A percentile compares a stretch with the other conserved stretches of the same genome.
phyloP scores from a whole-genome alignment of 352 stramenopile species.

The Globisporangium alternatum region DNA sequence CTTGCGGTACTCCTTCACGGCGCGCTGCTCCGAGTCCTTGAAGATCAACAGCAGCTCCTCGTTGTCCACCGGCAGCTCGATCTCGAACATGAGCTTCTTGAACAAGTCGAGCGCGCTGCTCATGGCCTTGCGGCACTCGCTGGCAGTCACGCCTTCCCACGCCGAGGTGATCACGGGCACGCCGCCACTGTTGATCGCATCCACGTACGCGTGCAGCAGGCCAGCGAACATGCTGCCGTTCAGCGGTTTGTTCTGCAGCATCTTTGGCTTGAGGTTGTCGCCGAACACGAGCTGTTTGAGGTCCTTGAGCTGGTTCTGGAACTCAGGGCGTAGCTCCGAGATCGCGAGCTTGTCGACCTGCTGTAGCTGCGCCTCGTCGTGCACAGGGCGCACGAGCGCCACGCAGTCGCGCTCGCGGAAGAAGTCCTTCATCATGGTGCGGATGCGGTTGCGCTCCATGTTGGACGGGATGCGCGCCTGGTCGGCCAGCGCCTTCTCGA shows the following conservation, averaged over 20 bases:
- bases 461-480: slow-evolving; percentile 68
- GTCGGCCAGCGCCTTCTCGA: slow-evolving; percentile 71
- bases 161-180: slow-evolving; percentile 86
- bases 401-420: slow-evolving; percentile 80
- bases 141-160: slow-evolving; percentile 82
- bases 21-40: slow-evolving; percentile 52
- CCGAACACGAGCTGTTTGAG: slow-evolving; percentile 74
- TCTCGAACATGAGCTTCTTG: slow-evolving; percentile 50
- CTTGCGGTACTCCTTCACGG: slow-evolving; percentile 53
- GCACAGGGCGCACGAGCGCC: slow-evolving; percentile 78
- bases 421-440: slow-evolving; percentile 83
- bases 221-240: slow-evolving; percentile 85
- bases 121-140: slow-evolving; percentile 79
- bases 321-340: slow-evolving; percentile 68
- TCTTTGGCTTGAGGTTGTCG: slow-evolving; percentile 76
- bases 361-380: slow-evolving; percentile 77
- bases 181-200: slow-evolving; percentile 85
- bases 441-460: slow-evolving; percentile 76
- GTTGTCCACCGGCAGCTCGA: slow-evolving; percentile 67
- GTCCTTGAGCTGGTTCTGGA: slow-evolving; percentile 62
- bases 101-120: slow-evolving; percentile 55
- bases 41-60: slow-evolving; percentile 61
- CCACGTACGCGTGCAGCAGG: slow-evolving; percentile 79
- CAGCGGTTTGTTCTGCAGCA: slow-evolving; percentile 70
- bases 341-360: slow-evolving; percentile 70